Base-by-base conservation (phyloP, 257 asterid genomes). In the Handroanthus guayacan region DNA sequence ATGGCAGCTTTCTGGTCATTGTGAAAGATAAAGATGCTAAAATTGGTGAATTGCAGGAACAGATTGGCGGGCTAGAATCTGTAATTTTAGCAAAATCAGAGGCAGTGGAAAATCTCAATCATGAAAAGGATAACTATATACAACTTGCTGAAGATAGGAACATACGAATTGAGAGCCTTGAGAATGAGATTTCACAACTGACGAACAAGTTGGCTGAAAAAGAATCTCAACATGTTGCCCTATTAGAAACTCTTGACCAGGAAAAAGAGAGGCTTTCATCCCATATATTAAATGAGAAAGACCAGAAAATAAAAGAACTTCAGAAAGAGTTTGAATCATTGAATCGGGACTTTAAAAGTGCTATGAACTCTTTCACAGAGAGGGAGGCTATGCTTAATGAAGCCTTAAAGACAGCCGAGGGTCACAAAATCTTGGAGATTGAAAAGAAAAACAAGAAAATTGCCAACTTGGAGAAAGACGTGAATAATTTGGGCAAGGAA, bases 131-230 rank as follows among this genome's bases (percentile, higher is more conserved):
- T 74, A 61, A 34, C 14, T 68, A 51, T 67, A 37, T 69, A 20
- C 79, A 14, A 74, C 74, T 81, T 44, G 84, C 83, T 62, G 80
- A 83, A 76, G 87, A 83, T 41, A 76, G 67, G 81, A 54, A 37
- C 71, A 18, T 63, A 51, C 47, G 66, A 78, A 72, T 79, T 36
- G 65, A 52, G 64, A 70, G 64, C 44, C 83, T 86, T 70, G 50
- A 72, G 72, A 65, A 44, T 57, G 83, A 83, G 84, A 71, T 84
- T 80, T 71, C 71, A 67, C 77, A 39, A 39, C 60, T 84, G 14
- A 78, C 74, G 71, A 38, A 71, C 9, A 75, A 79, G 74, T 43
- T 81, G 58, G 72, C 79, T 62, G 82, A 81, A 71, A 66, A 43
- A 64, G 83, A 86, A 75, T 57, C 79, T 39, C 70, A 63, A 67